Evolutionary conservation across 768 basidiomycete species (phyloP), one percentile per base, ranked within the genome.

Genomic region (Ramaria sp.): DNA sequence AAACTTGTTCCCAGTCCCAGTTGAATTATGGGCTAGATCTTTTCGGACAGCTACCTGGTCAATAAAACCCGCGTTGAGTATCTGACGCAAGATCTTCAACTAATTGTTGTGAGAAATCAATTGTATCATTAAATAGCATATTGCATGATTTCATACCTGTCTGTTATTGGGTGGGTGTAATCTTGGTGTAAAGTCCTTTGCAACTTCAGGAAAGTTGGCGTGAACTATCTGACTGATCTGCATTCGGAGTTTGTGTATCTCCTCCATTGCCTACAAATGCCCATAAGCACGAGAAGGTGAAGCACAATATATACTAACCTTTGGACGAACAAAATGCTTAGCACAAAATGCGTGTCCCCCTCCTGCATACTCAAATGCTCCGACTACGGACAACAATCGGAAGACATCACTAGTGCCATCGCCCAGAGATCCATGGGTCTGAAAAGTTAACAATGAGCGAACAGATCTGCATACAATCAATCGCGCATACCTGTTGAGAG

Each of bases 1-100:
- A 65, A 76, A 88, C 60, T 89, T 83, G 42, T 74, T 69, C 4
- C 86, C 88, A 12, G 76, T 71, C 2, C 76, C 71, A 15, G 73
- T 69, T 47, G 74, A 70, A 57, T 79, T 80, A 43, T 82, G 76
- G 13, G 83, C 74, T 32, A 89, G 67, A 64, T 98, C 95, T 64
- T 87, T 90, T 25, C 96, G 82, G 13, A 94, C 77, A 7, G 96
- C 96, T 13, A 97, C 82, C 67, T 95, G 91, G 67, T 99, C 94
- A 59, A 98, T 89, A 69, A 96, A 97, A 15, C 82, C 88, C 9
- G 95, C 85, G 0, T 88, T 76, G 44, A 97, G 64, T 9, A 97
- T 75, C 64, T 98, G 96, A 38, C 88, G 79, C 10, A 99, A 73
- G 16, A 89, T 82, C 66, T 95, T 97, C 60, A 97, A 73, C 89